These are phyloP conservation scores for Triglochin maritima DNA, from an alignment of 106 monocot genomes.

Conservation along the genomic window DNA sequence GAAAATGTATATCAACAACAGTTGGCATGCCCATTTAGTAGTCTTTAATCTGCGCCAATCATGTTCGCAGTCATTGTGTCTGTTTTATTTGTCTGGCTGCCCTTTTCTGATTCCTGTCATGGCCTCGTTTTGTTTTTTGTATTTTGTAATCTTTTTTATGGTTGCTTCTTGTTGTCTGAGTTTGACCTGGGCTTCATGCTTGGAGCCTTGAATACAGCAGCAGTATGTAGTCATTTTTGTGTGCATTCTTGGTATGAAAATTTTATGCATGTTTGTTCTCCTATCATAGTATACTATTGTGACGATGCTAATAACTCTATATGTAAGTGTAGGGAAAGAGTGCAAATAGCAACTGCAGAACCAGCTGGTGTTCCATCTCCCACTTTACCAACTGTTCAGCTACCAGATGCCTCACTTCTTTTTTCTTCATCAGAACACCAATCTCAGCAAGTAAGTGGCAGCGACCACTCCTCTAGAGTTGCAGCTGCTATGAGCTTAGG, in stretches of 20 bases:
- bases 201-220: background rate
- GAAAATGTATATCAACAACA: too few relatives aligned
- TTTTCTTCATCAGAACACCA: slow-evolving; percentile 34
- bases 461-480: slow-evolving; percentile 33
- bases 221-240: too few relatives aligned
- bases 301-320: background rate
- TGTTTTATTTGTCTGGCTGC: too few relatives aligned
- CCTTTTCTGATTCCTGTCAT: too few relatives aligned
- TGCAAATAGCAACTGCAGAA: background rate
- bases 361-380: background rate
- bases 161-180: background rate
- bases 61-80: too few relatives aligned
- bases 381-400: slow-evolving; percentile 23
- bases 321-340: slow-evolving; percentile 1
- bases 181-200: background rate
- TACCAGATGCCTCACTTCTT: slow-evolving; percentile 65
- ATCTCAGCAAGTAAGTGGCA: slow-evolving; percentile 13
- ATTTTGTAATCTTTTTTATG: background rate
- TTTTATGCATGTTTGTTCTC: background rate
- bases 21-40: too few relatives aligned
- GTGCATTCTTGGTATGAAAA: too few relatives aligned
- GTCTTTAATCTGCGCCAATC: too few relatives aligned
- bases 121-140: too few relatives aligned
- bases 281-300: background rate
- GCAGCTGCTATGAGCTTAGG: slow-evolving; percentile 24